Evolutionary conservation across 2,329 filamentous ascomycete species (phyloP), one percentile per base, ranked within the genome.

Genomic region (Thelonectria discophora): DNA sequence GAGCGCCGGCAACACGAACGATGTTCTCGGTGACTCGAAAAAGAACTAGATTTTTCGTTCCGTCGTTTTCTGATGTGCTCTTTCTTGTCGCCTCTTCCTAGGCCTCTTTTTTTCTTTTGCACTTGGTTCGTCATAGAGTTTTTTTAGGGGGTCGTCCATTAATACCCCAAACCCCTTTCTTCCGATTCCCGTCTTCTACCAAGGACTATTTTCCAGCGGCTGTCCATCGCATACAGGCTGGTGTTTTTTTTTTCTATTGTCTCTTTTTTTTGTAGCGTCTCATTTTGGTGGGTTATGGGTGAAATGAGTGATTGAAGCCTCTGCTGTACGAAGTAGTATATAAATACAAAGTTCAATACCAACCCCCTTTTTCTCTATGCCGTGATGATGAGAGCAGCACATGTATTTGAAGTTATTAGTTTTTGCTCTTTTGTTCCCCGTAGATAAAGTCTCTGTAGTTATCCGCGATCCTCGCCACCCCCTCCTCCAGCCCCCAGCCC

Each of bases 391-490:
- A n/a, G n/a, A n/a, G n/a, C n/a, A n/a, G n/a, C n/a, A n/a, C n/a
- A 50, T 30, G 20, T 49, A 39, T 9, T 18, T 39, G 18, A 13
- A 7, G 8, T 2, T 30, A 30, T 30, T 9, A 2, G 15, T 3
- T 5, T 13, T 13, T 13, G 11, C 8, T 21, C 15, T n/a, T 18
- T 13, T 15, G 32, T 71, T 65, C 75, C 3, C 91, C 92, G 75
- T 90, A 90, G 9, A 92, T 83, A 75, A 97, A 98, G 4, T 83
- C 81, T 55, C 83, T 84, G 85, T 92, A 98, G 73, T 98, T 99
- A 21, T 78, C 79, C 0, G 85, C 88, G 60, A 98, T 80, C 58
- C 77, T 84, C 69, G 77, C 79, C 2, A 93, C 84, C 0, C 94
- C 94, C 5, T 92, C 82, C 46, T 90, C 84, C 59, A 97, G 75